Percentiles rank a stretch among this genome's conserved stretches.
Conservation (phyloP, 108 stramenopile species). For the Pseudonitzschia multiseries region DNA sequence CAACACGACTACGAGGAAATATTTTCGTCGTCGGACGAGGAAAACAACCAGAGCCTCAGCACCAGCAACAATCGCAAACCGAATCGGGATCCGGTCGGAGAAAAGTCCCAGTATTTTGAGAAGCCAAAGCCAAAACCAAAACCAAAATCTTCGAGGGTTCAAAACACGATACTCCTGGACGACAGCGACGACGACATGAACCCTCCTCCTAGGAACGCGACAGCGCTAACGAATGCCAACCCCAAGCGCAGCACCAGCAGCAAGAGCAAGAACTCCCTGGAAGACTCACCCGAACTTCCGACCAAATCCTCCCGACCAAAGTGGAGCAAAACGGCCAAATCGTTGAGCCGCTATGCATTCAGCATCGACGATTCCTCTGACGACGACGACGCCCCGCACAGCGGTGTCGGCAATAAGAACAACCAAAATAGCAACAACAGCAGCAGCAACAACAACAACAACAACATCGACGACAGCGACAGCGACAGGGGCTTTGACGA, state of each 20-base stretch:
- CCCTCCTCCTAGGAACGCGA: too few species aligned
- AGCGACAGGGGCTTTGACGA: constrained; percentile 20
- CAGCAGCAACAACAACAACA: background rate
- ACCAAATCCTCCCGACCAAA: background rate
- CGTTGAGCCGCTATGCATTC: background rate
- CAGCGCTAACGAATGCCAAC: constrained; percentile 7
- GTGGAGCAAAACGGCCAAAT: background rate
- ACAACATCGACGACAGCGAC: background rate
- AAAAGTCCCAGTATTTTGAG: background rate
- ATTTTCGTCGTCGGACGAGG: constrained; percentile 12
- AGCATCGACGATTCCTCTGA: constrained; percentile 17
- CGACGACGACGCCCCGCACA: constrained; percentile 9
- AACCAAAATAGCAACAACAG: background rate
- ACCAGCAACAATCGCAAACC: background rate
- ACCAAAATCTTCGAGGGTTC: too few species aligned
- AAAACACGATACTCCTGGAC: background rate
- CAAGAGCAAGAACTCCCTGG: constrained; percentile 24
- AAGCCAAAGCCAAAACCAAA: background rate
- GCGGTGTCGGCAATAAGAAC: background rate
- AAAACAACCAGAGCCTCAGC: background rate
- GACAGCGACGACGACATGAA: constrained; percentile 34
- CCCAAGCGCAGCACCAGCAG: constrained; percentile 13
- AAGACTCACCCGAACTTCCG: background rate
- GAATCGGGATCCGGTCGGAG: background rate
- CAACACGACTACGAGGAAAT: background rate